Percentiles rank a stretch among this genome's conserved stretches.
These are phyloP conservation scores for Chamaenerion angustifolium DNA, from an alignment of 345 rosid species.

Conservation along the genomic window DNA sequence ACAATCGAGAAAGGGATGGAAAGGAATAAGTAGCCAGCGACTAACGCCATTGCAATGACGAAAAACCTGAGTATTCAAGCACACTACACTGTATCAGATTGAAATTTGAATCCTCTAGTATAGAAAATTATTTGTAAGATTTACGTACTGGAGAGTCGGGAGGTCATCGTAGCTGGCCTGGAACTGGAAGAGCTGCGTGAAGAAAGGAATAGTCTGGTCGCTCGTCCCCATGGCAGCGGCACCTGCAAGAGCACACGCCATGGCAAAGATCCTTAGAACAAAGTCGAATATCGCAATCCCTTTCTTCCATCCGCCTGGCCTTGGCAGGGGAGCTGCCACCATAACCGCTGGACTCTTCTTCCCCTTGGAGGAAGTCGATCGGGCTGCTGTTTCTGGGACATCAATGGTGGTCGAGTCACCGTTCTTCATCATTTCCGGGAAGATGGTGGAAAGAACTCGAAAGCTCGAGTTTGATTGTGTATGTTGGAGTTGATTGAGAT, in stretches of 20 bases:
- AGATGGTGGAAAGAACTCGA: not conserved
- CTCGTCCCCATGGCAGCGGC: conserved; percentile 8
- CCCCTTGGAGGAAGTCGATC: conserved; percentile 1
- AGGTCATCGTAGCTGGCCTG: conserved; percentile 7
- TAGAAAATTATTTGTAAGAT: too few relatives aligned
- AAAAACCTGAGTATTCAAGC: too few relatives aligned
- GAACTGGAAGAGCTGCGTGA: conserved; percentile 7
- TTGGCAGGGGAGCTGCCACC: not conserved
- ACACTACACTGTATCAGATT: too few relatives aligned
- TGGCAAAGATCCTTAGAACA: conserved; percentile 1
- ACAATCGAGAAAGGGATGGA: too few relatives aligned
- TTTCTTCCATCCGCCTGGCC: not conserved
- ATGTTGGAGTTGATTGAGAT: too few relatives aligned
- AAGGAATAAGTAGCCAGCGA: too few relatives aligned
- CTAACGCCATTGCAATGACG: too few relatives aligned
- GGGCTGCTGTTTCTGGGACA: not conserved
- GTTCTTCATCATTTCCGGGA: not conserved
- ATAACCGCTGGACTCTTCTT: not conserved
- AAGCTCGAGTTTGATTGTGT: too few relatives aligned
- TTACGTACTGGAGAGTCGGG: not conserved
- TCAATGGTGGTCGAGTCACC: conserved; percentile 1
- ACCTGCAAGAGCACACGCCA: conserved; percentile 2
- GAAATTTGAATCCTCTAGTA: too few relatives aligned
- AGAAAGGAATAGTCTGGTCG: conserved; percentile 5
- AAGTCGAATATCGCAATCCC: conserved; percentile 5